These are phyloP conservation scores for Triticum urartu DNA, from an alignment of 176 grass and related monocot species.

Conservation along the genomic window DNA sequence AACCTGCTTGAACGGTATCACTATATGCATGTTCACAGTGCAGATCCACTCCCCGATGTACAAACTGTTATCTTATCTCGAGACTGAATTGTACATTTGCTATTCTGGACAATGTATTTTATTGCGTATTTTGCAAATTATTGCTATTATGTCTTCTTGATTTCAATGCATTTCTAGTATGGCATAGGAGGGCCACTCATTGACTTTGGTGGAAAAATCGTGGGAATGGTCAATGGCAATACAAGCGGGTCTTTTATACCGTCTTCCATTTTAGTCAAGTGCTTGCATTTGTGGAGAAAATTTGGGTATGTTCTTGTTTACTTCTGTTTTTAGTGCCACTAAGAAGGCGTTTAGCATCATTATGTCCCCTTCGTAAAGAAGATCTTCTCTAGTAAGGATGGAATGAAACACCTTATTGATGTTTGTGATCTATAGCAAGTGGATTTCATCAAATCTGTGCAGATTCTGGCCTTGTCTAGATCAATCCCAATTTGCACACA, in stretches of 20 bases:
- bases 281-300: neutral
- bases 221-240: neutral
- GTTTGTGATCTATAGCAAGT: too few relatives aligned
- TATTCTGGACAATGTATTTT: neutral
- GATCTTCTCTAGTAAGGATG: neutral
- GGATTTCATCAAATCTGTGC: too few relatives aligned
- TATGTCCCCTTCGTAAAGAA: neutral
- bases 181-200: neutral
- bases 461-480: too few relatives aligned
- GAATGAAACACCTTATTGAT: too few relatives aligned
- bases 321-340: neutral
- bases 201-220: neutral
- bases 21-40: neutral
- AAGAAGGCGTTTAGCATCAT: too few relatives aligned
- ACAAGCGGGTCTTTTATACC: neutral
- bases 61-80: neutral
- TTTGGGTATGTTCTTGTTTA: neutral
- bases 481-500: neutral
- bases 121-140: neutral
- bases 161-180: constrained; percentile 9
- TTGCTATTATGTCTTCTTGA: neutral
- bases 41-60: neutral
- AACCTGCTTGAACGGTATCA: neutral
- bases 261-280: neutral
- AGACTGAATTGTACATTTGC: neutral